phyloP scores from a whole-genome alignment of 2,329 filamentous ascomycete genomes.

The Pyrenochaeta sp. region DNA sequence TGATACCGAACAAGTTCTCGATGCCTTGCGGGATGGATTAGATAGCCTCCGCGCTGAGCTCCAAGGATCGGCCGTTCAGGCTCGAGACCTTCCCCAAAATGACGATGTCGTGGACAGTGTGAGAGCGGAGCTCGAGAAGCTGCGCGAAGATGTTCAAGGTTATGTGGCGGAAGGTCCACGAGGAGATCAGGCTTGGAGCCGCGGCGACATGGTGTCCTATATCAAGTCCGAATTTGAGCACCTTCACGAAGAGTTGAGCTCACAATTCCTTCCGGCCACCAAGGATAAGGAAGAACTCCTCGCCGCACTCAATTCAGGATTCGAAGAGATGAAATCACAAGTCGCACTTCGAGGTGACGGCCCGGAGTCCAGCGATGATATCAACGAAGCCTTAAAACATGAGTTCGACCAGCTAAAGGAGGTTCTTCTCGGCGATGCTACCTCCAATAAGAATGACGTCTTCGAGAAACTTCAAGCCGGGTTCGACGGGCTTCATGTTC shows the following conservation, averaged over 20 bases:
- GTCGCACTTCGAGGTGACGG: conserved; percentile 48
- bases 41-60: conserved; percentile 83
- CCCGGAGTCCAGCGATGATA: conserved; percentile 53
- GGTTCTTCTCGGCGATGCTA: conserved; percentile 71
- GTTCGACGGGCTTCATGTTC: conserved; percentile 58
- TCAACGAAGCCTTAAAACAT: conserved; percentile 76
- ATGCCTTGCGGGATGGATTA: conserved; percentile 86
- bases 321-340: conserved; percentile 53
- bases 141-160: conserved; percentile 69
- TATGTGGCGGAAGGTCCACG: conserved; percentile 55
- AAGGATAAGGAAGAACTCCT: conserved; percentile 51
- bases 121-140: conserved; percentile 68
- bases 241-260: conserved; percentile 66
- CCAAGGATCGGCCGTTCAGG: conserved; percentile 79
- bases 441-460: conserved; percentile 67
- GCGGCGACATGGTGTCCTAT: conserved; percentile 58
- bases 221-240: conserved; percentile 67
- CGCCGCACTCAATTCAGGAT: conserved; percentile 49
- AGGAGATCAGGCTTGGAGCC: conserved; percentile 51
- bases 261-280: conserved; percentile 48
- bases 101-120: conserved; percentile 80
- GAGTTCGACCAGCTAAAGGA: conserved; percentile 86
- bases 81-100: conserved; percentile 73
- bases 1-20: conserved; percentile 87
- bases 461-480: conserved; percentile 66